These are phyloP conservation scores for Multifurca ochricompacta DNA, from an alignment of 768 basidiomycete species.

Conservation along the genomic window DNA sequence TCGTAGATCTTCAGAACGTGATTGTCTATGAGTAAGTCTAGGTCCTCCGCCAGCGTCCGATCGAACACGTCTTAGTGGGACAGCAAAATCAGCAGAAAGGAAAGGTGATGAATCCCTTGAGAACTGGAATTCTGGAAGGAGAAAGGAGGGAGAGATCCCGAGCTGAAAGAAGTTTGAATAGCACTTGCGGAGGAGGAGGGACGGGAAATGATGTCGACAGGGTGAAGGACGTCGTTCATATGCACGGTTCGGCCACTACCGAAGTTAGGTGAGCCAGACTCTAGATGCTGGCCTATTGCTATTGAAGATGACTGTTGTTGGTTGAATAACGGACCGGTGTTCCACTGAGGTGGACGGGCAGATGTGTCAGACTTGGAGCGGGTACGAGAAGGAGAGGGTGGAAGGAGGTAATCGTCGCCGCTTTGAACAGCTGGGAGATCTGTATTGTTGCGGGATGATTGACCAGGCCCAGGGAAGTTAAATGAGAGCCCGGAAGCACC, in stretches of 20 bases:
- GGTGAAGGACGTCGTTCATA: constrained; percentile 18
- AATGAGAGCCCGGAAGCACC: constrained; percentile 13
- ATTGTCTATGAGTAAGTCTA: constrained; percentile 33
- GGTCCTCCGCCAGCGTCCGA: constrained; percentile 37
- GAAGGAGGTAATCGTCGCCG: constrained; percentile 18
- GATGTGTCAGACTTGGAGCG: constrained; percentile 22
- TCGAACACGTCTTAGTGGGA: constrained; percentile 40
- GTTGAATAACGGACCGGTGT: neutral
- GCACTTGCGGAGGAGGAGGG: constrained; percentile 18
- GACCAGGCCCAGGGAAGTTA: constrained; percentile 13
- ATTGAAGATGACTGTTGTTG: neutral
- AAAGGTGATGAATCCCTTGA: constrained; percentile 18
- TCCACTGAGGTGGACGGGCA: constrained; percentile 18
- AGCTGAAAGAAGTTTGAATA: constrained; percentile 15
- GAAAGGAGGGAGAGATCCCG: constrained; percentile 15
- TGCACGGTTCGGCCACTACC: neutral
- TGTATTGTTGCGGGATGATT: neutral
- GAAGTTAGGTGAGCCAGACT: constrained; percentile 2
- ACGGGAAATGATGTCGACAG: constrained; percentile 11
- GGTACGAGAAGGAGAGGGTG: constrained; percentile 19
- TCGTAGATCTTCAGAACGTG: constrained; percentile 56
- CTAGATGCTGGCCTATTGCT: neutral
- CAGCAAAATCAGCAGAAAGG: constrained; percentile 30
- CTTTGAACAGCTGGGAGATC: constrained; percentile 11
- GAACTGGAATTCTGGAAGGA: constrained; percentile 8